These are phyloP conservation scores for Arbutus unedo DNA, from an alignment of 148 eudicot species.

Conservation along the genomic window DNA sequence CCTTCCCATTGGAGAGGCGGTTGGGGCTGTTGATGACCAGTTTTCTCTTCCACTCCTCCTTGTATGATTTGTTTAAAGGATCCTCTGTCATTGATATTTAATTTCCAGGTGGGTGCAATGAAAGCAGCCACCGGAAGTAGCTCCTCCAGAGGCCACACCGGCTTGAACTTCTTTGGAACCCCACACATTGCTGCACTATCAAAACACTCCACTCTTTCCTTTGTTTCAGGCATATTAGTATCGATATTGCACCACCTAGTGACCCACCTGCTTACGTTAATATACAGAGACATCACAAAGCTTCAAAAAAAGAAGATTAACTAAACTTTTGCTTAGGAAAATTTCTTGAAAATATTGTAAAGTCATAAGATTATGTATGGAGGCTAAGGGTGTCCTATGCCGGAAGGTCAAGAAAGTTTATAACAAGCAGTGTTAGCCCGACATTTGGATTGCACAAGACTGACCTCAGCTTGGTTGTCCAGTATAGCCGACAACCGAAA, in stretches of 20 bases:
- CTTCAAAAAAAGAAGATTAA: no score
- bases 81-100: slow-evolving; percentile 25
- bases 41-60: slow-evolving; percentile 46
- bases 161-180: slow-evolving; percentile 39
- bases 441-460: no score
- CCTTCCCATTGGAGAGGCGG: slow-evolving; percentile 17
- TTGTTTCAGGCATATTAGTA: slow-evolving; percentile 30
- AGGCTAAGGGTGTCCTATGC: no score
- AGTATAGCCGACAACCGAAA: no score
- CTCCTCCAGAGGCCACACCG: slow-evolving; percentile 46
- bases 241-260: slow-evolving; percentile 42
- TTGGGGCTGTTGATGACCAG: slow-evolving; percentile 35
- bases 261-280: no score
- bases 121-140: slow-evolving; percentile 34
- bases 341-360: no score
- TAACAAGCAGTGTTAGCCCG: no score
- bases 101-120: slow-evolving; percentile 42
- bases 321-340: no score
- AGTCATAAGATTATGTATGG: no score
- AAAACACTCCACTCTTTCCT: slow-evolving; percentile 32
- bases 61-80: slow-evolving; percentile 28
- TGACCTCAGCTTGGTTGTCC: no score
- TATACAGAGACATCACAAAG: no score
- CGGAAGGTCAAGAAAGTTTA: no score
- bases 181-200: slow-evolving; percentile 46